These are phyloP conservation scores for Lachnellula suecica DNA, from an alignment of 2,329 filamentous ascomycete species.

Conservation along the genomic window DNA sequence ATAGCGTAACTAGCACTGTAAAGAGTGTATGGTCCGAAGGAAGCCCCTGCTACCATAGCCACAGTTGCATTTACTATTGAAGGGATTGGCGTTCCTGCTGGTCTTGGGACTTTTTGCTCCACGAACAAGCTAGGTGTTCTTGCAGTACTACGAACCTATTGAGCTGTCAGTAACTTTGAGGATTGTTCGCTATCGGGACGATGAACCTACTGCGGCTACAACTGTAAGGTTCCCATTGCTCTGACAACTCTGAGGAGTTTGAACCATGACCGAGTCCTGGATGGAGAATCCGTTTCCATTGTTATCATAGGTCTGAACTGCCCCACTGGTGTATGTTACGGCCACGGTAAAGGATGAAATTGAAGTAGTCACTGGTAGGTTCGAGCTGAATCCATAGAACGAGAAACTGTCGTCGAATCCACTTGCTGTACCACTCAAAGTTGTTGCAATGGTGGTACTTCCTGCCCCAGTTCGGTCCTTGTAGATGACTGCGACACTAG, in stretches of 20 bases:
- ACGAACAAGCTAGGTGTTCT: conserved; percentile 18
- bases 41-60: conserved; percentile 22
- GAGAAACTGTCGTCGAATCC: conserved; percentile 63
- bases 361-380: conserved; percentile 56
- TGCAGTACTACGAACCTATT: conserved; percentile 20
- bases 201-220: conserved; percentile 25
- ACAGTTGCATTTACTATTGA: conserved; percentile 14
- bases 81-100: conserved; percentile 21
- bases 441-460: conserved; percentile 45
- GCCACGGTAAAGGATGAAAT: conserved; percentile 61
- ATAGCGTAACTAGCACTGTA: conserved; percentile 24
- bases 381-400: conserved; percentile 31
- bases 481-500: conserved; percentile 51
- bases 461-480: conserved; percentile 52
- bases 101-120: conserved; percentile 22
- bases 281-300: conserved; percentile 56
- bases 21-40: conserved; percentile 25
- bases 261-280: conserved; percentile 54
- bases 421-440: conserved; percentile 45
- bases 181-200: not conserved
- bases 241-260: conserved; percentile 57
- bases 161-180: not conserved
- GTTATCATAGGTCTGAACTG: conserved; percentile 49
- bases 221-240: conserved; percentile 25
- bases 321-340: conserved; percentile 48